A percentile compares a stretch with the other conserved stretches of the same genome.
Conservation (phyloP, 1,139 yeast species). For the Geotrichum candidum region DNA sequence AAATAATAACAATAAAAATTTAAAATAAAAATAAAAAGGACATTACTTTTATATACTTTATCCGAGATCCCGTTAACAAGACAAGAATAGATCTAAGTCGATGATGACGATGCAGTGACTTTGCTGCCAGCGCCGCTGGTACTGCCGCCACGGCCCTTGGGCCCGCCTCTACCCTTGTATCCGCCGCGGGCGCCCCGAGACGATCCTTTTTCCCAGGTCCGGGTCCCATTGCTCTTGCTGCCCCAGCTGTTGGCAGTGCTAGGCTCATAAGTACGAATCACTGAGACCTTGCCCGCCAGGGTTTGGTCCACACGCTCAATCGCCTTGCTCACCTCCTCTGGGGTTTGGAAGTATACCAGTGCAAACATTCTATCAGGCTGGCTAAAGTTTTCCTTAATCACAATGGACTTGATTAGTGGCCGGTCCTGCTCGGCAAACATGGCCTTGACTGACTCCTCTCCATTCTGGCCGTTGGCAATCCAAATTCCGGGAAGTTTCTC, state of each 20-base stretch:
- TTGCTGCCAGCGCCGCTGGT: not conserved
- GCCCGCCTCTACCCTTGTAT: not conserved
- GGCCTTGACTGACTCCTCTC: constrained; percentile 32
- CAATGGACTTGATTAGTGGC: constrained; percentile 29
- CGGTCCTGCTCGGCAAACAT: constrained; percentile 35
- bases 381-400: constrained; percentile 27
- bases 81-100: too few relatives aligned
- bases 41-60: constrained; percentile 8
- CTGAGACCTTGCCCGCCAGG: constrained; percentile 17
- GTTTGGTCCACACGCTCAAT: constrained; percentile 33
- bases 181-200: constrained; percentile 3
- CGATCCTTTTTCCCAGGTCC: constrained; percentile 7
- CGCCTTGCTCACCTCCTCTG: constrained; percentile 35
- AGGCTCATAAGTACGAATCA: constrained; percentile 9
- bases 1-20: not conserved
- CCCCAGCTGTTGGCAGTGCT: constrained; percentile 3
- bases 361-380: constrained; percentile 34
- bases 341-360: constrained; percentile 35
- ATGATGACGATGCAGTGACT: not conserved
- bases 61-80: not conserved
- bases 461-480: constrained; percentile 36
- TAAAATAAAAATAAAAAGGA: not conserved
- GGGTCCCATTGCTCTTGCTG: constrained; percentile 3
- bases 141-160: not conserved
- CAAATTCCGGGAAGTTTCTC: constrained; percentile 36